Evolutionary conservation across 2,329 filamentous ascomycete genomes (phyloP), one percentile per base, ranked within the genome.

Genomic region (Beauveria varroae): DNA sequence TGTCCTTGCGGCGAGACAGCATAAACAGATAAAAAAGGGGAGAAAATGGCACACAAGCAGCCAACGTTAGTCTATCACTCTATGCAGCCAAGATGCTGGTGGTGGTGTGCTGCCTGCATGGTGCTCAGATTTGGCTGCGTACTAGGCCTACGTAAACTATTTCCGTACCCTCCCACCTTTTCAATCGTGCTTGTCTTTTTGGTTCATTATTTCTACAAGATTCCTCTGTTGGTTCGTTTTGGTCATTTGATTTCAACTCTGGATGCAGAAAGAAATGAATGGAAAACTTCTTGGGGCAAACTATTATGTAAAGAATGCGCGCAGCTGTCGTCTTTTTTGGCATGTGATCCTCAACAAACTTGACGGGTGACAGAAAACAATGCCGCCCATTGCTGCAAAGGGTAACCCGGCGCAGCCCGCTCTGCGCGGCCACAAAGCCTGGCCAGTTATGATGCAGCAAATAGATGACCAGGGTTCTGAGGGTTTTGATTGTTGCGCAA

Each of bases 281-380:
- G 28, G 12, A 34, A 14, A 57, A 57, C 20, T 49, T 49, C 44
- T 12, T 55, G 52, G 54, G 54, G 54, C 53, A 28, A n/a, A 12
- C 22, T 43, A 12, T 34, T 30, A n/a, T 26, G 54, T 22, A 30
- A 16, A 34, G 18, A 37, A 47, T 20, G n/a, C 22, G 22, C 26
- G 18, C 47, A 44, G 9, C 26, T 24, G 14, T 34, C 30, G 14
- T 34, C 9, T 16, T n/a, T 56, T 61, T 61, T 61, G 57, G 53
- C 59, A 61, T 61, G 59, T 61, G 59, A 61, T 56, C 57, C 59
- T 61, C 59, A 61, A 61, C 59, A 61, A 61, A 56, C 37, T 53
- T 30, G 34, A 34, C 28, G 12, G 30, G 30, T 34, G 30, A 34
- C 30, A 12, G 30, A 34, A 30, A 34, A 14, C 30, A 34, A 34